These are phyloP conservation scores for Neoarthrinium moseri DNA, from an alignment of 2,329 filamentous ascomycete species.

Conservation along the genomic window DNA sequence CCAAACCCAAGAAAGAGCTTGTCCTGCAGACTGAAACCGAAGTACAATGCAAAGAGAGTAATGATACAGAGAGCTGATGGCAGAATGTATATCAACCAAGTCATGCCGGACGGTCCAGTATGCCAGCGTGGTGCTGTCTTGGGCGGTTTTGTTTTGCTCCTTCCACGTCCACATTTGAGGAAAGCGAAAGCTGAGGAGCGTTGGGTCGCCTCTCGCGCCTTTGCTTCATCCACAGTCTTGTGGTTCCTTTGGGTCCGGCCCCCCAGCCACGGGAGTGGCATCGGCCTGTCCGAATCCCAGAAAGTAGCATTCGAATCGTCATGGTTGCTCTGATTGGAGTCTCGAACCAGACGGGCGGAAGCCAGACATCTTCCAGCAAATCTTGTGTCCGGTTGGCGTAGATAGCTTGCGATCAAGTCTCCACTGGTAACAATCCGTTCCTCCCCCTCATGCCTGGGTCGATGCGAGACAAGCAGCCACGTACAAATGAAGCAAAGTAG, in stretches of 20 bases:
- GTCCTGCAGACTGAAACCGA: not conserved
- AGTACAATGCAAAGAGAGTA: conserved; percentile 2
- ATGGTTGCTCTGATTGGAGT: not conserved
- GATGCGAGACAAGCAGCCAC: not conserved
- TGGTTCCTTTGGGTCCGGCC: not conserved
- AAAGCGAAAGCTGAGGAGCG: not conserved
- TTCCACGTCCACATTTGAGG: not conserved
- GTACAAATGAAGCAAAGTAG: conserved; percentile 6
- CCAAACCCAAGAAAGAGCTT: conserved; percentile 5
- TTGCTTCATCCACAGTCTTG: not conserved
- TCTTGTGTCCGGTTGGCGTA: conserved; percentile 5
- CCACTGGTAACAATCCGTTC: conserved; percentile 10
- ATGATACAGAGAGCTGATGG: not conserved
- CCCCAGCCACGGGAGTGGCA: conserved; percentile 6
- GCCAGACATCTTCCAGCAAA: conserved; percentile 8
- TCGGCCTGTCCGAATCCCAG: conserved; percentile 5
- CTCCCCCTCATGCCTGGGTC: not conserved
- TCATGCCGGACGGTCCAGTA: not conserved
- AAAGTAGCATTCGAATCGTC: not conserved
- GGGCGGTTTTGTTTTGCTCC: not conserved
- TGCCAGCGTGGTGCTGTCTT: conserved; percentile 8
- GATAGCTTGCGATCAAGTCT: conserved; percentile 10
- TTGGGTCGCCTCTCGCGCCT: no score
- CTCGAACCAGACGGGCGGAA: not conserved
- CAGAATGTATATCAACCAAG: conserved; percentile 1